Base-by-base conservation (phyloP, 164 flowering plant species). In the Pachysandra terminalis region DNA sequence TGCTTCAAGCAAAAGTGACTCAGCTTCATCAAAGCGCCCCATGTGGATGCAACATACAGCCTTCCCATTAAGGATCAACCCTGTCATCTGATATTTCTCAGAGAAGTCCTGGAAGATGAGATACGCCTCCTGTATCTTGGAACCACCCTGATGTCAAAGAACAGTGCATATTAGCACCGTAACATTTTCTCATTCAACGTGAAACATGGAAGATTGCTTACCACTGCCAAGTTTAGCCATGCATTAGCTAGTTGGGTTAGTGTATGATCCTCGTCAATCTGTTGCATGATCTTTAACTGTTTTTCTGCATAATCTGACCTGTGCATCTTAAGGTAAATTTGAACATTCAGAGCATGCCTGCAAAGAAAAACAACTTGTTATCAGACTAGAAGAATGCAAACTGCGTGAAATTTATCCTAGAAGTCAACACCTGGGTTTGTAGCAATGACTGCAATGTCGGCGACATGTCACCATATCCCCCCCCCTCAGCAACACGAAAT, bases 1-100 rank as follows among this genome's bases (percentile, higher is more conserved):
- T 66, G 99, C 97, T 71, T 92, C 99, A 63, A 92, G 90, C 78
- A 95, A 80, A 27, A 90, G 77, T 53, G 86, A 71, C 65, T 90
- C 97, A 32, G 97, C 98, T 81, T 95, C 99, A 72, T 87, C 97
- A 74, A 89, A 92, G 61, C 81, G 81, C 24, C 97, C 97, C 97
- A 92, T 95, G 74, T 89, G 98, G 88, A 95, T 92, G 82, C 94
- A 87, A 79, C 97, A 92, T 70, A 90, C 93, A 74, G 98, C 99
- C 74, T 88, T 95, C 56, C 98, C 99, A 82, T 92, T 95, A 68
- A 95, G 79, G 67, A 92, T 82, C 80, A 90, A 75, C 45, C 86
- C 80, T 8, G 99, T 92, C 89, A 84, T 78, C 63, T 75, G 93
- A 75, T 84, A 87, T 78, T 85, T 90, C 83, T 95, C 99, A 63